Evolutionary conservation across 352 stramenopile species (phyloP).

Genomic region (Phytopythium cucurbitacearum): DNA sequence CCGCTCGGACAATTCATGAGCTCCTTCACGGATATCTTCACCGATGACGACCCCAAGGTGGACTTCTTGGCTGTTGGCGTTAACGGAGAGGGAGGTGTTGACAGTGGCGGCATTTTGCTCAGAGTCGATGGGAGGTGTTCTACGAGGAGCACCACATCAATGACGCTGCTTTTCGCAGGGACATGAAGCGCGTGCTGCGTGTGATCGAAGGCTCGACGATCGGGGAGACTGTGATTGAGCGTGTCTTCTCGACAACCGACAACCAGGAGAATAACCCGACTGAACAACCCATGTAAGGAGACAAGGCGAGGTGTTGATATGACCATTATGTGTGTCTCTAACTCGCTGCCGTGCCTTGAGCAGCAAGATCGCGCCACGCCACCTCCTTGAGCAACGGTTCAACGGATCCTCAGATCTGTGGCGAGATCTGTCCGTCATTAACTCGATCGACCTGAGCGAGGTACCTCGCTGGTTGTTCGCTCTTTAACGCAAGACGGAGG

Average conservation of each 20-base stretch:
- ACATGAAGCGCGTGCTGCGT: conserved; percentile 59
- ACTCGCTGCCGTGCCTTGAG: background rate
- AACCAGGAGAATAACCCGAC: background rate
- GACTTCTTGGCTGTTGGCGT: background rate
- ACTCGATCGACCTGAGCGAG: conserved; percentile 15
- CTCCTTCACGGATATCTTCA: conserved; percentile 46
- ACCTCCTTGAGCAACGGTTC: conserved; percentile 31
- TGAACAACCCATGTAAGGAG: background rate
- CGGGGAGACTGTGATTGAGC: conserved; percentile 53
- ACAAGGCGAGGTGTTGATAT: background rate
- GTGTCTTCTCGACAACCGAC: conserved; percentile 22
- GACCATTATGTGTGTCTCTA: background rate
- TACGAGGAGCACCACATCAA: conserved; percentile 32
- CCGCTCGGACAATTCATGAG: conserved; percentile 28
- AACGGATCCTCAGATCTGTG: conserved; percentile 20
- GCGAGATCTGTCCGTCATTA: conserved; percentile 27
- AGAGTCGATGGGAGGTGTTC: conserved; percentile 58
- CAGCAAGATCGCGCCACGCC: conserved; percentile 22
- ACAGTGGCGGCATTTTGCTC: background rate
- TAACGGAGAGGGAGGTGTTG: background rate
- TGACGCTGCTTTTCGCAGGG: conserved; percentile 47
- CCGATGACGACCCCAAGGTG: conserved; percentile 61
- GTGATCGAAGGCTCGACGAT: conserved; percentile 44
- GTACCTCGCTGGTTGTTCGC: background rate
- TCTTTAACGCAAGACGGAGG: too few species aligned